These are phyloP conservation scores for Helicostylum pulchrum DNA, from an alignment of 192 early-diverging fungal species.

Conservation along the genomic window DNA sequence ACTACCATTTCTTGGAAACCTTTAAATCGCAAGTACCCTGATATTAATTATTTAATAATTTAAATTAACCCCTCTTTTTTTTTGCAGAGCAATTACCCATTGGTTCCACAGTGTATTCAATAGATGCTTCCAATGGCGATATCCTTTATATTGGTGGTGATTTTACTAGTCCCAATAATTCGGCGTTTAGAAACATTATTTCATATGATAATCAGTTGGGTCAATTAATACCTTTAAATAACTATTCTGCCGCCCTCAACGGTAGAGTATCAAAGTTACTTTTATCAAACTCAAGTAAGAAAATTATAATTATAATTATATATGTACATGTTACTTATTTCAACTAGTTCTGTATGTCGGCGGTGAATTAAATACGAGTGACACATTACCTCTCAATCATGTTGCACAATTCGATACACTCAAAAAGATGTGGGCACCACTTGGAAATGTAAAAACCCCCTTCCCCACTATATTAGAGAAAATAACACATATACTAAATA, in stretches of 20 bases:
- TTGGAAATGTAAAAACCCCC: conserved; percentile 5
- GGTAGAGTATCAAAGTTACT: conserved; percentile 21
- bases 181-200: conserved; percentile 51
- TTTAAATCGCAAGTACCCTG: conserved; percentile 9
- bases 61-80: background rate
- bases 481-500: background rate
- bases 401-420: conserved; percentile 14
- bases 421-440: background rate
- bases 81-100: conserved; percentile 44
- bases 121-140: conserved; percentile 36
- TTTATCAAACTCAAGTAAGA: conserved; percentile 7
- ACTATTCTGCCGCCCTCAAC: background rate
- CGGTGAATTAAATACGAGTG: conserved; percentile 11
- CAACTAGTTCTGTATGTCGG: conserved; percentile 24
- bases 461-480: background rate
- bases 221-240: conserved; percentile 1
- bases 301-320: background rate
- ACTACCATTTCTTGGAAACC: conserved; percentile 21
- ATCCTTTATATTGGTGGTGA: conserved; percentile 51
- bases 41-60: too few relatives aligned
- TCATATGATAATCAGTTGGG: conserved; percentile 43
- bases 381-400: background rate
- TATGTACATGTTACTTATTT: background rate
- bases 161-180: conserved; percentile 37
- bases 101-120: conserved; percentile 47